These are phyloP conservation scores for Hypoxylon rickii DNA, from an alignment of 495 filamentous ascomycete genomes.

Conservation along the genomic window DNA sequence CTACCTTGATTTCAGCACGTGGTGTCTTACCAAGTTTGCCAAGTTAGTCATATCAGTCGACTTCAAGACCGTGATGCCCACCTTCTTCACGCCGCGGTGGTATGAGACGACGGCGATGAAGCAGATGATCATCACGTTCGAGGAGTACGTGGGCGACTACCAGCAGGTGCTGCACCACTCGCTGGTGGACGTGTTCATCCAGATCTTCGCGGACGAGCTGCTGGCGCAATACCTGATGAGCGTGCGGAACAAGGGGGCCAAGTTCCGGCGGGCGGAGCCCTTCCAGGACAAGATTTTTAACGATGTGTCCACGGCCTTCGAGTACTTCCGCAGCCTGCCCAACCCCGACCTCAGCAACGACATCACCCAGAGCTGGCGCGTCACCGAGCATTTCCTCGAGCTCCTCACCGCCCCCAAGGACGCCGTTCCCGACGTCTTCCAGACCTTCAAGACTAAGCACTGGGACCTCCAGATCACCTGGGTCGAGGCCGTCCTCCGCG, in stretches of 20 bases:
- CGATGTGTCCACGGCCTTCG: constrained; percentile 83
- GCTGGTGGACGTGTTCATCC: constrained; percentile 84
- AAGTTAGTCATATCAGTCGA: constrained; percentile 84
- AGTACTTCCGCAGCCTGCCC: constrained; percentile 65
- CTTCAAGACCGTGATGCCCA: constrained; percentile 76
- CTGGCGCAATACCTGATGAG: constrained; percentile 82
- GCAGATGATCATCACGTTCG: constrained; percentile 87
- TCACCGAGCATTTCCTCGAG: constrained; percentile 77
- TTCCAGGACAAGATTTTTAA: constrained; percentile 90
- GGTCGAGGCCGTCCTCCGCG: constrained; percentile 91
- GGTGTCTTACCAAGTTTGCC: constrained; percentile 85
- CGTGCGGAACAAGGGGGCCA: constrained; percentile 87
- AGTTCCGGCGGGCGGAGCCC: constrained; percentile 81
- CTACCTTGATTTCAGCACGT: constrained; percentile 90
- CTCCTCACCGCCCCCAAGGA: constrained; percentile 79
- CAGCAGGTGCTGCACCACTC: constrained; percentile 76
- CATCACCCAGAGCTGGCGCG: constrained; percentile 90
- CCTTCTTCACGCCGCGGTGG: constrained; percentile 91
- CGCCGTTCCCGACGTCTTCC: constrained; percentile 73
- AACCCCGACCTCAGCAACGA: constrained; percentile 54
- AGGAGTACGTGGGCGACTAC: constrained; percentile 92
- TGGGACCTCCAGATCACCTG: constrained; percentile 95
- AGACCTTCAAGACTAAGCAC: constrained; percentile 79
- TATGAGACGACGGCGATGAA: constrained; percentile 81
- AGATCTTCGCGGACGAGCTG: constrained; percentile 89